Base-by-base conservation (phyloP, 1,284 basidiomycete species). In the Lentinula novae-zelandiae region DNA sequence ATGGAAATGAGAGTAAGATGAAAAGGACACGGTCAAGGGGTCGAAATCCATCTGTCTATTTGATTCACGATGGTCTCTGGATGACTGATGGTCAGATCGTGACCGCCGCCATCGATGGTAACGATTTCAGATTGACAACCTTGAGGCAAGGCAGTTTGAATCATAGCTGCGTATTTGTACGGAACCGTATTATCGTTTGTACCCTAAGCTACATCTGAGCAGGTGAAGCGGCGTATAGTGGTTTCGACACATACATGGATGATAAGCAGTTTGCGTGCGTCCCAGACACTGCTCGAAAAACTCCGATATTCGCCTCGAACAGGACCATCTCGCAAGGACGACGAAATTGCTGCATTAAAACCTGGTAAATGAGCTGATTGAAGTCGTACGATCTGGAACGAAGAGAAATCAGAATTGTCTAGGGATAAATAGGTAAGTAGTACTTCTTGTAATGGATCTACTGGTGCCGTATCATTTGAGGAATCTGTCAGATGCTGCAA, bases 291-390 rank as follows among this genome's bases (percentile, higher is more conserved):
- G 1, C 78, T 75, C 20, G 76, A 69, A 67, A 87, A 89, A 5
- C 84, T 76, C 1, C 77, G 67, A 27, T 68, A 73, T 62, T 83
- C 79, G 4, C 86, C 87, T 40, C 85, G 81, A 31, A 90, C 73
- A 9, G 89, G 89, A 1, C 89, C 89, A 50, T 87, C 81, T n/a
- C 88, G 80, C 10, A 92, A 74, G 1, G 86, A 90, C 7, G 88
- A 89, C 0, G 88, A 88, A 12, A 92, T 71, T 0, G 90, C 90
- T 17, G 81, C 76, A 62, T 89, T 87, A 71, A 84, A 92, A 6
- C 89, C 84, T 5, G 86, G 82, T 10, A 92, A 78, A 68, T 87
- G 83, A 1, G 87, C 87, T 0, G 85, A 86, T 73, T 92, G 90
- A 10, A 89, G 73, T 31, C 86, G 81, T 0, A 91, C 84, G 62